A percentile compares a stretch with the other conserved stretches of the same genome.
Evolutionary conservation across 768 basidiomycete species (phyloP).

Genomic region (Xerocomellus dryophilus): DNA sequence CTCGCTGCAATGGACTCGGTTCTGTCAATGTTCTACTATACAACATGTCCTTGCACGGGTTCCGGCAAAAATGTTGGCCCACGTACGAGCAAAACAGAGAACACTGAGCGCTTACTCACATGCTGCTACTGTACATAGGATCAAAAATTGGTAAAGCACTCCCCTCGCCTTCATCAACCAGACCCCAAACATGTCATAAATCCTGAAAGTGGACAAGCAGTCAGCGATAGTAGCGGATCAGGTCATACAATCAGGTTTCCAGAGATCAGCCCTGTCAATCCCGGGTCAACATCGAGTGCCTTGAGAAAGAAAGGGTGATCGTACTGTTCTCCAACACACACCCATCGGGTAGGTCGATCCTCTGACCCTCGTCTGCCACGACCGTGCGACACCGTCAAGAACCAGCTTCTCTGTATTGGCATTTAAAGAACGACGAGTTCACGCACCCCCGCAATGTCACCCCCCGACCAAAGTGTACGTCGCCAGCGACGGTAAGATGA

Average conservation of each 20-base stretch:
- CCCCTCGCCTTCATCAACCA: neutral
- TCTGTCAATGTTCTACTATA: too few species aligned
- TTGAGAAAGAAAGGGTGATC: neutral
- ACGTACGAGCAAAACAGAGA: too few species aligned
- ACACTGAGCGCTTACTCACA: too few species aligned
- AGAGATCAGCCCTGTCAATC: conserved; percentile 58
- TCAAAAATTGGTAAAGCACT: neutral
- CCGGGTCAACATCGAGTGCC: neutral
- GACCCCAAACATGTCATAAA: neutral
- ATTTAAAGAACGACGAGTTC: neutral
- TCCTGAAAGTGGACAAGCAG: neutral
- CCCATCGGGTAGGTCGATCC: conserved; percentile 82
- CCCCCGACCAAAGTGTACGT: conserved; percentile 86
- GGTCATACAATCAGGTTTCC: conserved; percentile 68
- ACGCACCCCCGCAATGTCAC: conserved; percentile 76
- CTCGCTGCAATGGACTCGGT: too few species aligned
- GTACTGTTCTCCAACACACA: conserved; percentile 71
- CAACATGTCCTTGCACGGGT: too few species aligned
- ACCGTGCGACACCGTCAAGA: conserved; percentile 32
- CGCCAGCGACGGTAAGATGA: conserved; percentile 90
- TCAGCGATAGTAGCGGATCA: neutral
- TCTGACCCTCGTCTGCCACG: conserved; percentile 77
- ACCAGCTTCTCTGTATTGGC: neutral
- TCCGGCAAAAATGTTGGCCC: too few species aligned
- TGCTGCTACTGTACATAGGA: neutral